Percentiles rank a stretch among this genome's conserved stretches.
Evolutionary conservation across 345 rosid genomes (phyloP).

Genomic region (Odontarrhena argentea): DNA sequence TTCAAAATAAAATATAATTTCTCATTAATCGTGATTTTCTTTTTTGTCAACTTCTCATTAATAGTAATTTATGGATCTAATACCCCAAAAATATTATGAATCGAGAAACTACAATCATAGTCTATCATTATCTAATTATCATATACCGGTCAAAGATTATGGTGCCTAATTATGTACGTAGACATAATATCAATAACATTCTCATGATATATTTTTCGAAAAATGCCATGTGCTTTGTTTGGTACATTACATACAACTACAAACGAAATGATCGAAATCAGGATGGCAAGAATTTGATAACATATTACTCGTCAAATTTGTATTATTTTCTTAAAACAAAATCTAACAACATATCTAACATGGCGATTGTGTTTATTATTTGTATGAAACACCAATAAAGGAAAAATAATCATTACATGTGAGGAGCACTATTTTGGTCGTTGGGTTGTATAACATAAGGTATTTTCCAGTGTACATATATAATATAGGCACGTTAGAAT

Average conservation of each 20-base stretch:
- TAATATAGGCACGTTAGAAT: neutral
- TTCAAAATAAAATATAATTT: neutral
- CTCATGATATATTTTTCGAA: neutral
- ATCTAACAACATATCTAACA: slow-evolving; percentile 26
- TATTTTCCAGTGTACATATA: neutral
- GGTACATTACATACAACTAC: neutral
- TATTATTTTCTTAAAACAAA: neutral
- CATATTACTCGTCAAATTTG: neutral
- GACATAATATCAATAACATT: slow-evolving; percentile 15
- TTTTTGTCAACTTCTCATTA: slow-evolving; percentile 5
- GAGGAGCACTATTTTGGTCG: slow-evolving; percentile 33
- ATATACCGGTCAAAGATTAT: slow-evolving; percentile 24
- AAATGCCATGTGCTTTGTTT: slow-evolving; percentile 37
- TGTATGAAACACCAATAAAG: slow-evolving; percentile 21
- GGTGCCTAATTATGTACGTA: slow-evolving; percentile 3
- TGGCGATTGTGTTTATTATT: slow-evolving; percentile 2
- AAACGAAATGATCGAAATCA: slow-evolving; percentile 5
- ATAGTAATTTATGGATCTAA: neutral
- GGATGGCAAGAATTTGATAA: neutral
- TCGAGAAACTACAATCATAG: neutral
- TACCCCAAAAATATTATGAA: neutral
- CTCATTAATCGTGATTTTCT: neutral
- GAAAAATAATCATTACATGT: slow-evolving; percentile 35
- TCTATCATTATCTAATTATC: slow-evolving; percentile 2
- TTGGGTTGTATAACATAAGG: slow-evolving; percentile 28